phyloP scores from a whole-genome alignment of 2,329 filamentous ascomycete genomes.

The Alternaria sp. region DNA sequence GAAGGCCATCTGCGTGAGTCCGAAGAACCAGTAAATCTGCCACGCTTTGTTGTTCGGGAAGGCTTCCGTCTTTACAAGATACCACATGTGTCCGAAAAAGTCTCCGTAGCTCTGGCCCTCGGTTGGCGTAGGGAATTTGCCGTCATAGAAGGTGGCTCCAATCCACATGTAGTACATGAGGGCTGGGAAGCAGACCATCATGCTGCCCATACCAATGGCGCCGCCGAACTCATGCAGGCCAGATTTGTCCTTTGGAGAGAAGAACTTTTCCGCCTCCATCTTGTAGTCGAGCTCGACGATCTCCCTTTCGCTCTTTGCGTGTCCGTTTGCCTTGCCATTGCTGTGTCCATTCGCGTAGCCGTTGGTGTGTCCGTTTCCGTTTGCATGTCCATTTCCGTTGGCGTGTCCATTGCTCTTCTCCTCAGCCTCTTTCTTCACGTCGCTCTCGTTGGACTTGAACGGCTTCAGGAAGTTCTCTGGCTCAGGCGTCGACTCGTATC shows the following conservation, averaged over 20 bases:
- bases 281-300: constrained; percentile 23
- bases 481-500: constrained; percentile 49
- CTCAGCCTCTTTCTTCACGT: constrained; percentile 29
- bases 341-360: constrained; percentile 31
- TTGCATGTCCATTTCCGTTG: constrained; percentile 43
- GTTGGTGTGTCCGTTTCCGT: constrained; percentile 41
- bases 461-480: constrained; percentile 37
- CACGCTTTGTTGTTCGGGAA: constrained; percentile 86
- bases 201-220: constrained; percentile 76
- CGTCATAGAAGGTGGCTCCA: constrained; percentile 90
- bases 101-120: constrained; percentile 73
- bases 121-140: constrained; percentile 75
- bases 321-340: constrained; percentile 45
- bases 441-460: constrained; percentile 2
- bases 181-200: constrained; percentile 93
- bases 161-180: constrained; percentile 99
- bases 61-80: constrained; percentile 82
- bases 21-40: constrained; percentile 94
- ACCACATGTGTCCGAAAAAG: constrained; percentile 75
- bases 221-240: constrained; percentile 85
- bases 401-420: constrained; percentile 41
- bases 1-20: constrained; percentile 81
- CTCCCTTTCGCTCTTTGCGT: constrained; percentile 39
- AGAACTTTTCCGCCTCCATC: constrained; percentile 50
- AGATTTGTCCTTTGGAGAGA: constrained; percentile 52